Base-by-base conservation (phyloP, 345 rosid species). In the Arabis hirsuta region DNA sequence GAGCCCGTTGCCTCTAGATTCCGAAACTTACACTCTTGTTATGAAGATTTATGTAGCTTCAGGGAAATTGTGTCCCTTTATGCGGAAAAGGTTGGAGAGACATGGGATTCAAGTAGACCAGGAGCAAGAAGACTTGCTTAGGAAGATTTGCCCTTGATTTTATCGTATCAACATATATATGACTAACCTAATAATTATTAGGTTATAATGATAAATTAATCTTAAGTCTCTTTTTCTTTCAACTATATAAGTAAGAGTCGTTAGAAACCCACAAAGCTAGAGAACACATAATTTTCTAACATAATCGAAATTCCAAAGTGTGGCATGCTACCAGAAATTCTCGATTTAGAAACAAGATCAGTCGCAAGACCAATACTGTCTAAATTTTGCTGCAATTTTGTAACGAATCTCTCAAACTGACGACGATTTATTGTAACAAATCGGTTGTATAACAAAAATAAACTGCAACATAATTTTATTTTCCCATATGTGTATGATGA, bases 61-160 rank as follows among this genome's bases (percentile, higher is more conserved):
- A 32, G 86, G 82, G 29, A 81, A 70, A 31, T n/a, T 29, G 22
- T 55, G 73, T 42, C 87, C 82, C 0, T 77, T 81, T 26, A 79
- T 86, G 82, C 74, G 72, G 2, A 16, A 41, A 51, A 82, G 84
- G 77, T 57, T 90, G 72, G 79, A 83, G 60, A 71, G 71, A 12
- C 87, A 80, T 67, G 77, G 50, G 46, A 68, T 81, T 52, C 73
- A 78, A 76, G 44, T 81, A 29, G 76, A 45, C 45, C 63, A 48
- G 7, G 85, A 86, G 73, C 81, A 84, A 48, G 72, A 74, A 77
- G 55, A 55, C 52, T 76, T 83, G 86, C 86, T 86, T 46, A 76
- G 10, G 7, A 73, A 44, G 51, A 85, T 86, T 48, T 75, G 81
- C 34, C 76, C 80, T 39, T 42, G 39, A 62, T 22, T 22, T 36